These are phyloP conservation scores for Scheffersomyces segobiensis DNA, from an alignment of 1,139 yeast species.

Conservation along the genomic window DNA sequence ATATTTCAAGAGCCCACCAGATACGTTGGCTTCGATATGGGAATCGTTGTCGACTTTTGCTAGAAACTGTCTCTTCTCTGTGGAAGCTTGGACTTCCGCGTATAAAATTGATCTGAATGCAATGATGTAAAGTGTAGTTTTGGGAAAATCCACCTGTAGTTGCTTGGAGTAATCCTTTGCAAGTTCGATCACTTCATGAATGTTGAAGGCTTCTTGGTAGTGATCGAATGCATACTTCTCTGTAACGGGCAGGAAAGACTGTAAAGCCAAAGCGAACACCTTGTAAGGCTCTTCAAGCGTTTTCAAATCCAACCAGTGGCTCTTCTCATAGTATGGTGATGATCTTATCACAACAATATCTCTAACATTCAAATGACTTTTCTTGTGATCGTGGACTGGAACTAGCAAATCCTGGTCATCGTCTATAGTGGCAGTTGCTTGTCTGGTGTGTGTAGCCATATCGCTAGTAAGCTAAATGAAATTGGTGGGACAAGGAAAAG, in stretches of 20 bases:
- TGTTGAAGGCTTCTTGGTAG: constrained; percentile 25
- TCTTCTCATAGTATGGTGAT: constrained; percentile 28
- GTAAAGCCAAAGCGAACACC: constrained; percentile 28
- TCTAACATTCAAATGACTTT: constrained; percentile 8
- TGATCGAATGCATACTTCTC: constrained; percentile 19
- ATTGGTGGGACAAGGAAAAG: too few relatives aligned
- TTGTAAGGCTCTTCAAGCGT: constrained; percentile 17
- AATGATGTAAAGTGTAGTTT: constrained; percentile 24
- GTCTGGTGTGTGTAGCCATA: background rate
- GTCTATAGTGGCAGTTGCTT: constrained; percentile 10
- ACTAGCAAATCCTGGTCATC: constrained; percentile 11
- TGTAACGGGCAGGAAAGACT: constrained; percentile 17
- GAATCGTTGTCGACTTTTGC: constrained; percentile 26
- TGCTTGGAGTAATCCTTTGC: constrained; percentile 15
- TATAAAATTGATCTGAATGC: constrained; percentile 30
- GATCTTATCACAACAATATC: constrained; percentile 16
- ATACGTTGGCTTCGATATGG: constrained; percentile 28
- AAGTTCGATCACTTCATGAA: constrained; percentile 16
- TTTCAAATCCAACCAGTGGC: constrained; percentile 22
- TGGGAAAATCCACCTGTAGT: constrained; percentile 12
- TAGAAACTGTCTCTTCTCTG: constrained; percentile 21
- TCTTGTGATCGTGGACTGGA: constrained; percentile 11
- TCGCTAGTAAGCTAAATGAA: too few relatives aligned
- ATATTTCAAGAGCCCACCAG: constrained; percentile 34
- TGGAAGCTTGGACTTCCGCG: constrained; percentile 21